These are phyloP conservation scores for Cantharellus cinnabarinus DNA, from an alignment of 768 basidiomycete genomes.

Conservation along the genomic window DNA sequence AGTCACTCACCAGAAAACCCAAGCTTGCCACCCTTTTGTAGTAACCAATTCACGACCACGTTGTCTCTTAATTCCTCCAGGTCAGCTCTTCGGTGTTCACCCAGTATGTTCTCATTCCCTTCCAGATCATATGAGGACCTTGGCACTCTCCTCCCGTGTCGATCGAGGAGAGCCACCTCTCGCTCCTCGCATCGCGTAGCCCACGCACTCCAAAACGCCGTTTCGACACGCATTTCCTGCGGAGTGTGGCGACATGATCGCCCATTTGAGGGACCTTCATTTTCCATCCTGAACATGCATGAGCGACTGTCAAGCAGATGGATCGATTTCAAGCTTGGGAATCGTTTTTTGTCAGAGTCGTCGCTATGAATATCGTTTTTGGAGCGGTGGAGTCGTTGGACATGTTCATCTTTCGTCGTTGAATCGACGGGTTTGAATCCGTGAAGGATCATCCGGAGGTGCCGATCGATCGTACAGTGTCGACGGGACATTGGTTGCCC, in stretches of 20 bases:
- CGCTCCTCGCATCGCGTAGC: neutral
- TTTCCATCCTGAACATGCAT: neutral
- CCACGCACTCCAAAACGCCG: neutral
- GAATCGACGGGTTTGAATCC: neutral
- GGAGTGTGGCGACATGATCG: neutral
- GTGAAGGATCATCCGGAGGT: neutral
- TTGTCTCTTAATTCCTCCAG: too few relatives aligned
- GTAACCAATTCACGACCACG: too few relatives aligned
- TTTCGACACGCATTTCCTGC: neutral
- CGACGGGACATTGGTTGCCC: neutral
- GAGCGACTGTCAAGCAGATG: neutral
- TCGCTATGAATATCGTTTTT: neutral
- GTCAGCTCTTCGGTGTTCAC: too few relatives aligned
- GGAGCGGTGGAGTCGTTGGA: too few relatives aligned
- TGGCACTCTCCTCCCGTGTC: neutral
- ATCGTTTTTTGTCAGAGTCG: neutral
- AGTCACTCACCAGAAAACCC: too few relatives aligned
- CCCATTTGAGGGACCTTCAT: neutral
- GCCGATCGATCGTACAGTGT: conserved; percentile 1
- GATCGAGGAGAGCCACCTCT: neutral
- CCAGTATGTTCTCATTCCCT: too few relatives aligned
- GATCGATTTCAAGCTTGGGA: neutral
- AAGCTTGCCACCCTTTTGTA: too few relatives aligned
- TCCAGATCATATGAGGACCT: too few relatives aligned
- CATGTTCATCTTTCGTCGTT: too few relatives aligned